Base-by-base conservation (phyloP, 192 early-diverging fungal species). In the Backusella morwellensis region DNA sequence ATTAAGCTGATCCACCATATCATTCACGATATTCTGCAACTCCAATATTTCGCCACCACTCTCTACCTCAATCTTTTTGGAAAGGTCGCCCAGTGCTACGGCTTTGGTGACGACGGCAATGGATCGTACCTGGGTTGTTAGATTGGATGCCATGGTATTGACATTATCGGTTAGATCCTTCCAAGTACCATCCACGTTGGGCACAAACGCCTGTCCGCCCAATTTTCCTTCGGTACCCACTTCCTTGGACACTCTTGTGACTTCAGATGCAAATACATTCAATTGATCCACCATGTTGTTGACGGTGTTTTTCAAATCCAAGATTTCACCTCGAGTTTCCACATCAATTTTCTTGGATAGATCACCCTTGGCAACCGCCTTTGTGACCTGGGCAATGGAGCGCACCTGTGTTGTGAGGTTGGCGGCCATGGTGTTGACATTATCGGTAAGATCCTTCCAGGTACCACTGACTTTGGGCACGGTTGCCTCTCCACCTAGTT, bases 11-110 rank as follows among this genome's bases (percentile, higher is more conserved):
- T 87, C 84, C 32, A 86, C 78, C 78, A 93, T 91, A 21, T 69
- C 83, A 81, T 93, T 93, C 70, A 93, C 88, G 0, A 90, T 92
- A n/a, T 86, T 78, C 78, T 91, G 90, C 4, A 93, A 82, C 66
- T 92, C 90, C 35, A 86, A 68, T 41, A 89, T 87, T 69, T 89
- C 88, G 35, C 88, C 88, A n/a, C 79, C 78, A 38, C 82, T 82
- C 17, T 84, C 81, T 2, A 90, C 89, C 11, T 85, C 84, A 32
- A 90, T 82, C 26, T 86, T 89, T 70, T 86, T 83, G 7, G 74
- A 79, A 7, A 89, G 71, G 77, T 91, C 88, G 36, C 90, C 88
- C 5, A 73, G 68, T 4, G 87, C 88, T 14, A 89, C 87, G 23
- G 90, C 90, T 42, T 84, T 85, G 35, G 83, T 84, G 14, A 90